Conservation (phyloP, 2,329 filamentous ascomycete genomes). For the Colletotrichum brevisporum region DNA sequence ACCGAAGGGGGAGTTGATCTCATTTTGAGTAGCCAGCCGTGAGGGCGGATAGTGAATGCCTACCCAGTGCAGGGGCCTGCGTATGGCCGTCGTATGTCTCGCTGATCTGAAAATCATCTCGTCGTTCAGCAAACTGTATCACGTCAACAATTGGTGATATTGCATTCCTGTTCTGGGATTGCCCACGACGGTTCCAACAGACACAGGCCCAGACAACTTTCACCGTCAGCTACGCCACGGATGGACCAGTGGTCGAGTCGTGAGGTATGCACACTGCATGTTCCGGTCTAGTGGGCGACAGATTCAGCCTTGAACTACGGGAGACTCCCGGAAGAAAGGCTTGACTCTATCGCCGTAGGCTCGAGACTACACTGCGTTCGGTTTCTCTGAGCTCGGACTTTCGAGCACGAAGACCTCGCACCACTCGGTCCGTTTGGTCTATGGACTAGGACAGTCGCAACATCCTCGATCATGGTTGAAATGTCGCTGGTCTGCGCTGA, state of each 20-base stretch:
- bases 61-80: not conserved
- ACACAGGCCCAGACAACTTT: not conserved
- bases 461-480: constrained; percentile 2
- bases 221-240: too few species aligned
- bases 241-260: too few species aligned
- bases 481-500: constrained; percentile 19
- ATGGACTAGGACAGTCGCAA: not conserved
- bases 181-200: not conserved
- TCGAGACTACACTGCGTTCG: not conserved
- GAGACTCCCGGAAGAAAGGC: not conserved
- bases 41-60: not conserved
- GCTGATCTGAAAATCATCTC: constrained; percentile 3
- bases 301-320: not conserved
- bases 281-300: not conserved
- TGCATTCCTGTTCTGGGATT: not conserved
- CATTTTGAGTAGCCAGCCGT: not conserved
- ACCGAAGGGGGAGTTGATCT: too few species aligned
- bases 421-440: not conserved
- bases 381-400: not conserved
- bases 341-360: not conserved
- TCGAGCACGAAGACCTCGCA: not conserved
- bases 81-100: not conserved
- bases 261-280: not conserved
- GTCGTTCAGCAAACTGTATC: constrained; percentile 22
- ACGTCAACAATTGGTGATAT: not conserved